Evolutionary conservation across 441 rosid genomes (phyloP).

Genomic region (Bocquillonia castaneifolia): DNA sequence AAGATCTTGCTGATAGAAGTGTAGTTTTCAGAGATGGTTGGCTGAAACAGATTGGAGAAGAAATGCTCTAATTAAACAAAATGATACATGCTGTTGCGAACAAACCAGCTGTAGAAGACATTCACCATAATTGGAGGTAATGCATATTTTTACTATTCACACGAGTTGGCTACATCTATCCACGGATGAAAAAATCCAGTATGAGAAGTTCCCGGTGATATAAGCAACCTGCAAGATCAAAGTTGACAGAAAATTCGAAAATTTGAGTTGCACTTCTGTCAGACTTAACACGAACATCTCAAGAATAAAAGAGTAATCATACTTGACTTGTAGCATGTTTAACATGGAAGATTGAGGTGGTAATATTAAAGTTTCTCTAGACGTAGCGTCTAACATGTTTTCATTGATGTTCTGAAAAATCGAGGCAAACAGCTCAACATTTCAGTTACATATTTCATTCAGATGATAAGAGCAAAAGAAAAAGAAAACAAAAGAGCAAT

Average conservation of each 20-base stretch:
- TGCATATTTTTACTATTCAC: not conserved
- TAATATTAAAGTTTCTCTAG: too few species aligned
- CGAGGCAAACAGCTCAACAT: not conserved
- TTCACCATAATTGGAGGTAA: too few species aligned
- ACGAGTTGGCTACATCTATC: not conserved
- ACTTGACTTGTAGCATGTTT: not conserved
- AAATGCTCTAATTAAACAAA: not conserved
- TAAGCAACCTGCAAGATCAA: slow-evolving; percentile 9
- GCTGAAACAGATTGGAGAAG: not conserved
- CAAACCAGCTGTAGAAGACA: too few species aligned
- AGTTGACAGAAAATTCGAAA: not conserved
- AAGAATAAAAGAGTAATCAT: not conserved
- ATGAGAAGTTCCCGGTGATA: not conserved
- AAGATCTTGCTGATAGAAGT: not conserved
- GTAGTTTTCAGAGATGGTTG: not conserved
- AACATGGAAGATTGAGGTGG: too few species aligned
- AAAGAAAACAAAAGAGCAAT: not conserved
- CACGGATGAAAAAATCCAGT: not conserved
- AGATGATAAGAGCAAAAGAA: not conserved
- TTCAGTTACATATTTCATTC: not conserved
- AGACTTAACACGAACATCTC: not conserved
- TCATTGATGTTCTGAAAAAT: not conserved
- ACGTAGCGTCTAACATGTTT: too few species aligned
- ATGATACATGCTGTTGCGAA: not conserved
- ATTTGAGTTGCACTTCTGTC: too few species aligned